Percentiles rank a stretch among this genome's conserved stretches.
Conservation (phyloP, 1,284 basidiomycete genomes). For the Apiotrichum montevideense region DNA sequence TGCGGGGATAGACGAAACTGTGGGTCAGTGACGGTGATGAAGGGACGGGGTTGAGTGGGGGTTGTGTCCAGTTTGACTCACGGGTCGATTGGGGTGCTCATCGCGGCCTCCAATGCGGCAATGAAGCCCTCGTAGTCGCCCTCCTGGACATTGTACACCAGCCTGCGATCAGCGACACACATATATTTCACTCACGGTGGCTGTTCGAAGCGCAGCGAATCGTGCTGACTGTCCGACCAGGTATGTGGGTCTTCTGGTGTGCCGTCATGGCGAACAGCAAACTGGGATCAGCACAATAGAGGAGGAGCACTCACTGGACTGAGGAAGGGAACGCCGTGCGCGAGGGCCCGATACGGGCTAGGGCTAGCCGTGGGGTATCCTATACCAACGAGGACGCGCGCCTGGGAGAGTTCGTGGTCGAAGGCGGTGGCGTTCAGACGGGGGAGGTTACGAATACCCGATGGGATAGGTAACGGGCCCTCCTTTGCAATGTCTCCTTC, state of each 20-base stretch:
- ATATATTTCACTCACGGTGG: constrained; percentile 12
- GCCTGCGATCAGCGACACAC: background rate
- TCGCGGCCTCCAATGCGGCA: constrained; percentile 16
- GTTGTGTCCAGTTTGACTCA: constrained; percentile 1
- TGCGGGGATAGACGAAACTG: constrained; percentile 6
- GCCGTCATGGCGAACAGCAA: constrained; percentile 11
- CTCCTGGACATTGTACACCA: constrained; percentile 24
- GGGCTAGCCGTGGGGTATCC: constrained; percentile 14
- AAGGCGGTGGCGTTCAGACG: constrained; percentile 6
- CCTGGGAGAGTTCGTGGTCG: constrained; percentile 13
- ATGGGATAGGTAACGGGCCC: background rate
- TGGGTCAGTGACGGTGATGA: background rate
- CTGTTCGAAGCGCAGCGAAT: constrained; percentile 16
- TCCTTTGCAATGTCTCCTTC: background rate
- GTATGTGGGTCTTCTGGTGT: constrained; percentile 7
- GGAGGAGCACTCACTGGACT: constrained; percentile 5
- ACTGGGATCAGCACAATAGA: background rate
- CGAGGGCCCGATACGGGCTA: constrained; percentile 6
- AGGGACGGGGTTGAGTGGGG: background rate
- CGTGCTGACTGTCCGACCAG: constrained; percentile 22
- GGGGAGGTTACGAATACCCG: background rate
- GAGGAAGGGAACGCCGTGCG: constrained; percentile 8
- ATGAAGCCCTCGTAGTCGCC: constrained; percentile 21
- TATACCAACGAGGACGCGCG: constrained; percentile 21
- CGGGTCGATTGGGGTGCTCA: constrained; percentile 18